Base-by-base conservation (phyloP, 768 basidiomycete genomes). In the Phlebiopsis gigantea region DNA sequence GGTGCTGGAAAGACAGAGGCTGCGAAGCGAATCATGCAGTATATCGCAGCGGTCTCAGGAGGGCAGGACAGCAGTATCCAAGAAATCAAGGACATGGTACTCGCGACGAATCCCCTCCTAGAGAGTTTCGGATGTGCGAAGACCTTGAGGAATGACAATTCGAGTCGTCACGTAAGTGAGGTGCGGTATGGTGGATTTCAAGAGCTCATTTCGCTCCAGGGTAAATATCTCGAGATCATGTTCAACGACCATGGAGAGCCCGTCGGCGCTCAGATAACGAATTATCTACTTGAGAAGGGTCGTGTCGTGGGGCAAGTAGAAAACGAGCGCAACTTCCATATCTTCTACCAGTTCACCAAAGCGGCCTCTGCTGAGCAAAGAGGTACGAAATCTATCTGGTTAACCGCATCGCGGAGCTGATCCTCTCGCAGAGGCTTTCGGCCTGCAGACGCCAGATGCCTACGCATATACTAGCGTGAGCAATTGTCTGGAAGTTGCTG, bases 111-210 rank as follows among this genome's bases (percentile, higher is more conserved):
- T 69, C 97, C 97, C 17, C 72, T 99, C 43, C 75, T 99, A 60
- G 97, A 99, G 73, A 96, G 93, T 72, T 99, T 99, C 63, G 97
- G 97, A 28, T 98, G 97, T 72, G 97, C 97, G 17, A 99, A 98
- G 77, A 99, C 97, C 8, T 80, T 99, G 59, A 85, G 97, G 54
- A 99, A 99, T 71, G 98, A 99, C 72, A 99, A 99, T 70, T 97
- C 93, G 5, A 93, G 90, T 82, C 87, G 96, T 62, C 96, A 98
- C 81, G 94, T 96, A 72, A 69, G 93, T 76, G 19, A 28, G 19
- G 14, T 10, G 21, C 31, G n/a, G 52, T 44, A 55, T 22, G 53
- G 22, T 31, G 46, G 41, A 15, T 34, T 24, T 46, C 15, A 21
- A 51, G 31, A 41, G 34, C 8, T 47, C 41, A 44, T 61, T 65